Evolutionary conservation across 495 filamentous ascomycete genomes (phyloP), one percentile per base, ranked within the genome.

Genomic region (Thozetella sp.): DNA sequence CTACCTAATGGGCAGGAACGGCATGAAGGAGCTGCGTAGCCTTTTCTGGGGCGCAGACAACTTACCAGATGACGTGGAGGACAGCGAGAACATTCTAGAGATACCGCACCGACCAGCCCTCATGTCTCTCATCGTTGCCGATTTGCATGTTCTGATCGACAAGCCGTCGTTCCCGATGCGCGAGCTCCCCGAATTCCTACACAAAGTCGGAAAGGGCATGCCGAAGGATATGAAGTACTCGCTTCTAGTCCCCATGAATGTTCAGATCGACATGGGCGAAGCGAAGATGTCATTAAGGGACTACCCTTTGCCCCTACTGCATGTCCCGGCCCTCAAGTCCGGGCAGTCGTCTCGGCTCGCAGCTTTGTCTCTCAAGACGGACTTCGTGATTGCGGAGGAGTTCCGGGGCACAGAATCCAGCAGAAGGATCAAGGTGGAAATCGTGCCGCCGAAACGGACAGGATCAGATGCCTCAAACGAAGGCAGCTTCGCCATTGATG

Each of bases 381-480:
- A 99, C 69, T 97, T 99, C 73, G 93, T 99, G 17, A 90, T 99
- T 58, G 96, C 93, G 2, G 95, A 99, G 76, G 96, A 99, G 73
- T 96, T 85, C 62, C 83, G 92, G 53, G 90, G 90, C 27, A 67
- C 80, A 50, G 84, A 92, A 71, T 95, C 93, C 1, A 90, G 86
- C 11, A 83, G 94, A 53, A 85, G 90, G 62, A 90, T 93, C 37
- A 83, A 85, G 54, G 88, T 99, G n/a, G 84, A 92, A 63, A 88
- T 99, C 60, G 87, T 97, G 22, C 94, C 96, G 10, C 83, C 90
- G 65, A 23, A 76, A 66, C 58, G 69, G 69, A 46, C 64, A 76
- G 1, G 77, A 72, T 19, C 74, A 10, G 72, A 67, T 17, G 55
- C 69, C 6, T 72, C 80, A 0, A 80, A 81, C 56, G 75, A 77